These are phyloP conservation scores for Bryum argenteum DNA, from an alignment of 225 moss, liverwort and hornwort species.

Conservation along the genomic window DNA sequence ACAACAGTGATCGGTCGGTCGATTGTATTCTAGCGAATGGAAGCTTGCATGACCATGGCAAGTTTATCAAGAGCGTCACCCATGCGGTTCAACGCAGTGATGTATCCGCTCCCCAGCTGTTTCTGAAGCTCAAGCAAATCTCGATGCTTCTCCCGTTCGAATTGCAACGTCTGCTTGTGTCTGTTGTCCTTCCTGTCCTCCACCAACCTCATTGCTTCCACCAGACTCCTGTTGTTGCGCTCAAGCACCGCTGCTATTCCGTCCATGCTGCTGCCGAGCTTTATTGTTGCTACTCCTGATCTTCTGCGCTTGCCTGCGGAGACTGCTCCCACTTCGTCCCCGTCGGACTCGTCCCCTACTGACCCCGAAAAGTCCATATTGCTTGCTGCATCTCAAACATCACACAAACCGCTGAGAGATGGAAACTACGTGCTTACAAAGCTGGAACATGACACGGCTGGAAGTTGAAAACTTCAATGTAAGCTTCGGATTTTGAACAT, in stretches of 20 bases:
- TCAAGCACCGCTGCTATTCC: slow-evolving; percentile 77
- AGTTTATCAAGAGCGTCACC: slow-evolving; percentile 90
- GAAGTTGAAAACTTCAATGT: background rate
- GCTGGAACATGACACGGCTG: no score
- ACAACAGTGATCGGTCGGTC: background rate
- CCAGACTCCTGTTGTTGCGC: slow-evolving; percentile 75
- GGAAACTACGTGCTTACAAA: background rate
- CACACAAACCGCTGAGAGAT: no score
- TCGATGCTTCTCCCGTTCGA: slow-evolving; percentile 87
- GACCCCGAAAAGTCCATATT: slow-evolving; percentile 90
- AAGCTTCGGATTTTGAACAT: no score
- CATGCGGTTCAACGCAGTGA: slow-evolving; percentile 84
- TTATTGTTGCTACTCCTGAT: slow-evolving; percentile 42
- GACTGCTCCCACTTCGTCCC: slow-evolving; percentile 70
- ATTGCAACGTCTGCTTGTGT: slow-evolving; percentile 81
- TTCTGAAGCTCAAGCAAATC: slow-evolving; percentile 78
- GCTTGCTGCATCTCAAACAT: slow-evolving; percentile 66
- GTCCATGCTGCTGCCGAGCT: slow-evolving; percentile 48
- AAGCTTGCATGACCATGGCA: slow-evolving; percentile 84
- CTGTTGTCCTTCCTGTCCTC: slow-evolving; percentile 85
- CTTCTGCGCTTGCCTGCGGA: slow-evolving; percentile 76
- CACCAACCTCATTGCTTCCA: slow-evolving; percentile 68
- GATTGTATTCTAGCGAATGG: slow-evolving; percentile 26
- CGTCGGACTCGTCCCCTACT: slow-evolving; percentile 78
- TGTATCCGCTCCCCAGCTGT: slow-evolving; percentile 83